phyloP scores from a whole-genome alignment of 106 monocot genomes.

The Dendrobium chrysotoxum region DNA sequence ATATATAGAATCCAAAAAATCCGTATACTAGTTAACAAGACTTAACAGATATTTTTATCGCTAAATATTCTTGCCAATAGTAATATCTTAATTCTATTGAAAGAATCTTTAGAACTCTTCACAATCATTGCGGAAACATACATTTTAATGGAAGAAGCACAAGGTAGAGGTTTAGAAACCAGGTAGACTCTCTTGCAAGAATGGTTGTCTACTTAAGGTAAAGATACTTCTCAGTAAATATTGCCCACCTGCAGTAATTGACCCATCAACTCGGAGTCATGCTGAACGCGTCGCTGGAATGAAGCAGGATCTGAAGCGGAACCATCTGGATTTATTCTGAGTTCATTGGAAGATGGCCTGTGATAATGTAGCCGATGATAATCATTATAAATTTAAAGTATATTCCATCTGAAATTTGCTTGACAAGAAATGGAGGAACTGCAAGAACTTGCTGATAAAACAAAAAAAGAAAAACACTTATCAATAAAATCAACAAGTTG shows the following conservation, averaged over 20 bases:
- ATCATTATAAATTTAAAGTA: background rate
- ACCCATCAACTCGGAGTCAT: slow-evolving; percentile 70
- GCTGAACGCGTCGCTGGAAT: slow-evolving; percentile 63
- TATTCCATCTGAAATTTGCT: background rate
- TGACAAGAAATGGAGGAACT: background rate
- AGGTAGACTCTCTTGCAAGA: background rate
- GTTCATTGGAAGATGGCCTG: slow-evolving; percentile 48
- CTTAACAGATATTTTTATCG: background rate
- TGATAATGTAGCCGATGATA: slow-evolving; percentile 7
- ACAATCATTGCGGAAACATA: background rate
- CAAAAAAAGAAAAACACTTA: background rate
- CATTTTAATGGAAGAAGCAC: background rate
- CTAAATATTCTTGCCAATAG: background rate
- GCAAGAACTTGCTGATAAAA: slow-evolving; percentile 1
- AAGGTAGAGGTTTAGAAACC: background rate
- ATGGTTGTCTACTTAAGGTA: background rate
- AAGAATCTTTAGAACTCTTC: background rate
- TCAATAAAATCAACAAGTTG: background rate
- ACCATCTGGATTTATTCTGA: slow-evolving; percentile 78
- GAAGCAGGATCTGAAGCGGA: slow-evolving; percentile 78
- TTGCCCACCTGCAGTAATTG: slow-evolving; percentile 68
- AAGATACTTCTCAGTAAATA: background rate
- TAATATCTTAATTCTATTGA: background rate
- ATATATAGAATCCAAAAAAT: background rate
- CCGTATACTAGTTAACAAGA: background rate